These are phyloP conservation scores for Lasiodiplodia citricola DNA, from an alignment of 2,329 filamentous ascomycete genomes.

Conservation along the genomic window DNA sequence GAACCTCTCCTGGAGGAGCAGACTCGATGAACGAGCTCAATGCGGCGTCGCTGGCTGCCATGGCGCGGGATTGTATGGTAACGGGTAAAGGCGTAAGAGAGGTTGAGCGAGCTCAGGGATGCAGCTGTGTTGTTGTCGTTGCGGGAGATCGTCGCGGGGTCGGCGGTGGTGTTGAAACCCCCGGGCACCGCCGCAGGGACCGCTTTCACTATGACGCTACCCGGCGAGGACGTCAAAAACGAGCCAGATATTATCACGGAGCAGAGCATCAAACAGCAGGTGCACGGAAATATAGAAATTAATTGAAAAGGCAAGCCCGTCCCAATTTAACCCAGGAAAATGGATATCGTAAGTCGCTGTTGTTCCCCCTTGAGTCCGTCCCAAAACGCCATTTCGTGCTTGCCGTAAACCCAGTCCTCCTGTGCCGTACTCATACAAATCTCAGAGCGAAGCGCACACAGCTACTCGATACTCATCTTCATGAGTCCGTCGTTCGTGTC, in stretches of 20 bases:
- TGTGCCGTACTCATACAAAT: constrained; percentile 9
- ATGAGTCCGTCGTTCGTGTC: constrained; percentile 95
- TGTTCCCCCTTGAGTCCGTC: not conserved
- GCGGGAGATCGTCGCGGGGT: constrained; percentile 34
- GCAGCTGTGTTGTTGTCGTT: constrained; percentile 26
- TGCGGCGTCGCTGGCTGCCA: constrained; percentile 45
- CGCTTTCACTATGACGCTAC: not conserved
- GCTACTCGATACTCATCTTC: constrained; percentile 95
- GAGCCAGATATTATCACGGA: not conserved
- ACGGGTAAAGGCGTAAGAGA: not conserved
- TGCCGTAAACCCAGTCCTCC: not conserved
- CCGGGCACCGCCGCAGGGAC: constrained; percentile 1
- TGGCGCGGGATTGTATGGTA: constrained; percentile 21
- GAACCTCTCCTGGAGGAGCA: constrained; percentile 94
- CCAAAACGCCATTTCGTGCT: constrained; percentile 8
- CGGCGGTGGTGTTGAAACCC: constrained; percentile 32
- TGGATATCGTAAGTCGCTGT: constrained; percentile 13
- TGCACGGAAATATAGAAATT: not conserved
- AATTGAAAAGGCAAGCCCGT: not conserved
- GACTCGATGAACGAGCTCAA: constrained; percentile 85
- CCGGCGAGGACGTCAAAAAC: not conserved
- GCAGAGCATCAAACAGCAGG: not conserved
- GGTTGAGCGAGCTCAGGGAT: constrained; percentile 11
- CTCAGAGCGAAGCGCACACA: not conserved
- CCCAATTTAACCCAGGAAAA: not conserved